A percentile compares a stretch with the other conserved stretches of the same genome.
Evolutionary conservation across 2,329 filamentous ascomycete species (phyloP).

Genomic region (Sarocladium brachiariae): DNA sequence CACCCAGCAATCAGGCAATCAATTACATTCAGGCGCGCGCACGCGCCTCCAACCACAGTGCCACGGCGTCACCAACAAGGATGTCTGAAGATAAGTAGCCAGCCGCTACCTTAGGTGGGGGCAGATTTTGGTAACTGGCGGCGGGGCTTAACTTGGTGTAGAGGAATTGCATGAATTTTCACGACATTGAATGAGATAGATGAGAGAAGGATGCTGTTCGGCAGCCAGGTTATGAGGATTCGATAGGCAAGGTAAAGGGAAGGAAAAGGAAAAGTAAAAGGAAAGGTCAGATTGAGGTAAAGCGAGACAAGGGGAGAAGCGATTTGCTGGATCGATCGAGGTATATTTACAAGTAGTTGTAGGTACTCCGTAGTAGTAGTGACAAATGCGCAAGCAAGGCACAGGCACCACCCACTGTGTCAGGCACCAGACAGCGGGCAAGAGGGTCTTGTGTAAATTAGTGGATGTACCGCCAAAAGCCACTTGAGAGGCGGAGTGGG

Average conservation of each 20-base stretch:
- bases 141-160: background rate
- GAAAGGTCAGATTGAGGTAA: background rate
- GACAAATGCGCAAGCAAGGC: conserved; percentile 3
- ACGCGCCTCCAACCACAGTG: background rate
- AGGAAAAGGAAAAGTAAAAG: background rate
- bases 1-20: conserved; percentile 5
- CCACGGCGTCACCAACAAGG: conserved; percentile 9
- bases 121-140: background rate
- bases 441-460: background rate
- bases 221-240: no score
- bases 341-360: no score
- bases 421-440: conserved; percentile 4
- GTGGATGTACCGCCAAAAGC: background rate
- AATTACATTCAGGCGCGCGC: conserved; percentile 7
- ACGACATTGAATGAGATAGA: background rate
- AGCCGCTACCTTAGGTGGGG: conserved; percentile 8
- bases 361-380: no score
- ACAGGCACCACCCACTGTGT: background rate
- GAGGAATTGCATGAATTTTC: background rate
- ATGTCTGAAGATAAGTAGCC: background rate
- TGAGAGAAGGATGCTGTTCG: no score
- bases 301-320: no score
- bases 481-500: background rate
- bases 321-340: no score
- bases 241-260: no score